These are phyloP conservation scores for Tylopilus sp. DNA, from an alignment of 768 basidiomycete species.

Conservation along the genomic window DNA sequence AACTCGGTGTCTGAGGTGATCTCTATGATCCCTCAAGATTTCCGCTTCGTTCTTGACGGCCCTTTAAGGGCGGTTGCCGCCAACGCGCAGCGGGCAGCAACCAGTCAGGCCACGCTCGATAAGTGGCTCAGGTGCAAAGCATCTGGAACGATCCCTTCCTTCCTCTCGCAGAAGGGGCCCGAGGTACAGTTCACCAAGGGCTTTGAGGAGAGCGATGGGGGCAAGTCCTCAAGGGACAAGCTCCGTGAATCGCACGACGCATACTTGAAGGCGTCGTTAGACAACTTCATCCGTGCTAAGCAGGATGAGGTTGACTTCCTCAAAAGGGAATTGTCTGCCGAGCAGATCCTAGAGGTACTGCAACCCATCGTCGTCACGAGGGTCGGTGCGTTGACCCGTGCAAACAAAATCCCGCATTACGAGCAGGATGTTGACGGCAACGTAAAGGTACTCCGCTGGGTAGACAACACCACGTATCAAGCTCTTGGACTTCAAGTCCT, in stretches of 20 bases:
- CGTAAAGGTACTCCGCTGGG: too few species aligned
- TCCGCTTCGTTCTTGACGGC: background rate
- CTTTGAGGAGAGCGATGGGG: background rate
- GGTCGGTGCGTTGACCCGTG: background rate
- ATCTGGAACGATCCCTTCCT: background rate
- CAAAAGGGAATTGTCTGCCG: background rate
- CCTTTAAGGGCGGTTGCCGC: background rate
- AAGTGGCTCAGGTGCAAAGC: background rate
- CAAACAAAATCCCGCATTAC: background rate
- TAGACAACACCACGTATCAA: background rate
- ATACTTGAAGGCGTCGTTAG: background rate
- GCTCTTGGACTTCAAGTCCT: background rate
- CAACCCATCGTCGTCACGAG: background rate
- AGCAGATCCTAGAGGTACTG: background rate
- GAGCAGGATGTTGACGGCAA: background rate
- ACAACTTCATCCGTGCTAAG: background rate
- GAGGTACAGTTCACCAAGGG: background rate
- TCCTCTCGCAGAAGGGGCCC: background rate
- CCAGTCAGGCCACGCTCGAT: background rate
- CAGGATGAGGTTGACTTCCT: background rate
- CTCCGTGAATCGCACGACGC: background rate
- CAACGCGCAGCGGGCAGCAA: background rate
- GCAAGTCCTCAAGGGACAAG: too few species aligned
- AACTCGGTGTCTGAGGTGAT: background rate
- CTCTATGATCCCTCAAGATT: background rate